Evolutionary conservation across 2,329 filamentous ascomycete species (phyloP).

Genomic region (Mollisia scopiformis): DNA sequence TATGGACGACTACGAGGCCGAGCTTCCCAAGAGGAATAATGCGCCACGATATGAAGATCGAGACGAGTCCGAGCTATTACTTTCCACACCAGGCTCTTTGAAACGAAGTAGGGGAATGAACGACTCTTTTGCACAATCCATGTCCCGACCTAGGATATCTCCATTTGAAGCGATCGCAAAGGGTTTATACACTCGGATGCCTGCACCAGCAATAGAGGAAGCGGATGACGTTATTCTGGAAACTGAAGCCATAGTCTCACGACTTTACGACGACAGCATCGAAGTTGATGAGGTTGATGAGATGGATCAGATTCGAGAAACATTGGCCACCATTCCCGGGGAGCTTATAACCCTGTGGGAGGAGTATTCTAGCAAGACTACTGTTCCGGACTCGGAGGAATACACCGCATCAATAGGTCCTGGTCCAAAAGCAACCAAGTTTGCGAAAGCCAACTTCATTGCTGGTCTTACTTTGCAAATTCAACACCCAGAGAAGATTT

Average conservation of each 20-base stretch:
- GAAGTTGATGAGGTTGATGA: conserved; percentile 59
- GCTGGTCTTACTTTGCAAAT: conserved; percentile 77
- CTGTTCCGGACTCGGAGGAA: conserved; percentile 54
- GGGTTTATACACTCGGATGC: conserved; percentile 63
- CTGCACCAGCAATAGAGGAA: conserved; percentile 66
- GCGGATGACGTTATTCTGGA: conserved; percentile 71
- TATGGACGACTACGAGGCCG: conserved; percentile 27
- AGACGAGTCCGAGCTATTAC: conserved; percentile 43
- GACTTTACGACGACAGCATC: conserved; percentile 65
- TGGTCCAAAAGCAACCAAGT: conserved; percentile 60
- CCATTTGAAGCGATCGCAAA: conserved; percentile 71
- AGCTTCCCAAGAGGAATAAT: conserved; percentile 36
- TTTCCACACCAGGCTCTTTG: conserved; percentile 11
- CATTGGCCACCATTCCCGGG: conserved; percentile 55
- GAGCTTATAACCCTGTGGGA: conserved; percentile 60
- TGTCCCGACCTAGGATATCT: conserved; percentile 18
- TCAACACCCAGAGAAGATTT: conserved; percentile 62
- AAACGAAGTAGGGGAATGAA: conserved; percentile 22
- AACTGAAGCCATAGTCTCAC: conserved; percentile 72
- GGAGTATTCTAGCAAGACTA: conserved; percentile 47
- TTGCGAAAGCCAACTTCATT: conserved; percentile 79
- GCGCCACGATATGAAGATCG: conserved; percentile 25
- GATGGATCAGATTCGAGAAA: conserved; percentile 57
- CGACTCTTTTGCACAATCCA: conserved; percentile 21
- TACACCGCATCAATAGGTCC: conserved; percentile 67